phyloP scores from a whole-genome alignment of 2,329 filamentous ascomycete genomes.

The Rhynchosporium graminicola region DNA sequence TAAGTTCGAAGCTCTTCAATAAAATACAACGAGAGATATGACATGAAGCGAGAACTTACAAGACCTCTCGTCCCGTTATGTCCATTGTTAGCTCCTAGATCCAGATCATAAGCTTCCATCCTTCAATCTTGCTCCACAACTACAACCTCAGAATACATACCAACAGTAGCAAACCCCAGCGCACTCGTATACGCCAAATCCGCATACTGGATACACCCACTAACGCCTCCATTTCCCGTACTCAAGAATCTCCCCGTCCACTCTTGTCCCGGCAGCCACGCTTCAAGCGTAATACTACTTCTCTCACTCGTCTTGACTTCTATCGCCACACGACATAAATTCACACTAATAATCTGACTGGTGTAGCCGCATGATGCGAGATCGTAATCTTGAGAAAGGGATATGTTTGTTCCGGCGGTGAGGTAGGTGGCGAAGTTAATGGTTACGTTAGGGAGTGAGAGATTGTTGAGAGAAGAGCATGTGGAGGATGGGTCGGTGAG shows the following conservation, averaged over 20 bases:
- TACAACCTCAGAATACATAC: slow-evolving; percentile 14
- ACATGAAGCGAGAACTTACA: slow-evolving; percentile 12
- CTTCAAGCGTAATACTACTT: slow-evolving; percentile 31
- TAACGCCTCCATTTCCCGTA: slow-evolving; percentile 34
- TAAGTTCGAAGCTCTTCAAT: background rate
- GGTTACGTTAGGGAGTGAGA: slow-evolving; percentile 23
- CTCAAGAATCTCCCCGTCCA: slow-evolving; percentile 48
- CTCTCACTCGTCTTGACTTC: slow-evolving; percentile 26
- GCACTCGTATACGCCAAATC: slow-evolving; percentile 30
- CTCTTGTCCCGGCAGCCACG: slow-evolving; percentile 40
- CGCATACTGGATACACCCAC: slow-evolving; percentile 33
- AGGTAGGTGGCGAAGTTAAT: slow-evolving; percentile 30
- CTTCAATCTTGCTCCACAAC: background rate
- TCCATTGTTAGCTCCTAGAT: slow-evolving; percentile 32
- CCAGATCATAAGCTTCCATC: background rate
- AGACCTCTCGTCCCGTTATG: slow-evolving; percentile 35
- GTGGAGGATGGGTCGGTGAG: slow-evolving; percentile 12
- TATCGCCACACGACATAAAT: slow-evolving; percentile 30
- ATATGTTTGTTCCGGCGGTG: slow-evolving; percentile 25
- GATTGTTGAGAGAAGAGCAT: slow-evolving; percentile 22
- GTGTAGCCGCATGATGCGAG: slow-evolving; percentile 21
- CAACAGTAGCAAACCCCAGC: slow-evolving; percentile 34
- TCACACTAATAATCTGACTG: slow-evolving; percentile 17
- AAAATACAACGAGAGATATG: background rate
- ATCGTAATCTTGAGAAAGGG: slow-evolving; percentile 23